phyloP scores from a whole-genome alignment of 2,329 filamentous ascomycete species.

The Sporothrix humicola region DNA sequence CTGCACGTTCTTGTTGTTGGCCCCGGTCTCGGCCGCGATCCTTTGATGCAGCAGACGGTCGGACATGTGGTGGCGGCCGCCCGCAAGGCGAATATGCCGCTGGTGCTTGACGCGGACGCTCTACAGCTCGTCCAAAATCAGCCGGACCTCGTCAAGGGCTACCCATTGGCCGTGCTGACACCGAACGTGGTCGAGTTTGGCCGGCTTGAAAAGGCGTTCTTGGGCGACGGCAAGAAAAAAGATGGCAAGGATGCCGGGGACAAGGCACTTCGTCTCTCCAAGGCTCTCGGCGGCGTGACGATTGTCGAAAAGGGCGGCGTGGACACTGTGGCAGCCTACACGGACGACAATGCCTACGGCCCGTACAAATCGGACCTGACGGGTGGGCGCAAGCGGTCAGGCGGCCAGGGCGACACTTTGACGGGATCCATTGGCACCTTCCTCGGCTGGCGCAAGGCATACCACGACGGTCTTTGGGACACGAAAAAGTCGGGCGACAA shows the following conservation, averaged over 20 bases:
- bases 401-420: constrained; percentile 93
- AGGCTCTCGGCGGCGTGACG: constrained; percentile 82
- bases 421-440: constrained; percentile 90
- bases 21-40: constrained; percentile 87
- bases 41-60: constrained; percentile 86
- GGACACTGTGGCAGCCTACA: constrained; percentile 67
- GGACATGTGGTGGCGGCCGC: constrained; percentile 80
- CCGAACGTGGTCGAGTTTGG: constrained; percentile 95
- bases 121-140: constrained; percentile 76
- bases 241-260: constrained; percentile 38
- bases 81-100: constrained; percentile 70
- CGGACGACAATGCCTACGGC: constrained; percentile 41
- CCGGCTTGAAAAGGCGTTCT: constrained; percentile 76
- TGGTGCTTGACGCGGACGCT: constrained; percentile 92
- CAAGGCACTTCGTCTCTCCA: constrained; percentile 69
- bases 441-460: constrained; percentile 85
- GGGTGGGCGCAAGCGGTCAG: constrained; percentile 87
- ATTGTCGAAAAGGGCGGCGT: constrained; percentile 86
- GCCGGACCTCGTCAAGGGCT: constrained; percentile 79
- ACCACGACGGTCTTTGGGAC: constrained; percentile 82
- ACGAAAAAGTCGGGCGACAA: constrained; percentile 49
- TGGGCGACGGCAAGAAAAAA: constrained; percentile 54
- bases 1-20: constrained; percentile 93
- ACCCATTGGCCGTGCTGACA: constrained; percentile 83
- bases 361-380: constrained; percentile 75